Evolutionary conservation across 1,284 basidiomycete species (phyloP).

Genomic region (Sparassis latifolia): DNA sequence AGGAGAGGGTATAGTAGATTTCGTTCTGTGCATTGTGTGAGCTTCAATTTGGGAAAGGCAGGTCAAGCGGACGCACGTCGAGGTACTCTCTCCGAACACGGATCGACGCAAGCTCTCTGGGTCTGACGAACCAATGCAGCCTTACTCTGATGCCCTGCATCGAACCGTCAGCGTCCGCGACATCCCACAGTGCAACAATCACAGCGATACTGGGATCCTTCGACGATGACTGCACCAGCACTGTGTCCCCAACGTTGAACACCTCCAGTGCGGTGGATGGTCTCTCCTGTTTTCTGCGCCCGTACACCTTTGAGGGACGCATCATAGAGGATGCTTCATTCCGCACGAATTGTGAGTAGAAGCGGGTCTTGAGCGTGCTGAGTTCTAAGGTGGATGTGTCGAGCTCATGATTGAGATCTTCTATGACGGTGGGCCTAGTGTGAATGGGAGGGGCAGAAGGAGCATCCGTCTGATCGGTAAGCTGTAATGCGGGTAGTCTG

Average conservation of each 20-base stretch:
- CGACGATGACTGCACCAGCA: constrained; percentile 52
- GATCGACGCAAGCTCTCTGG: constrained; percentile 48
- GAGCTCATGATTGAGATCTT: constrained; percentile 19
- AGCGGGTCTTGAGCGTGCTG: constrained; percentile 15
- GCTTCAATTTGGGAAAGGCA: background rate
- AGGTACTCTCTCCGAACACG: constrained; percentile 50
- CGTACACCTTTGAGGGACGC: constrained; percentile 11
- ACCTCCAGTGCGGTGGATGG: constrained; percentile 13
- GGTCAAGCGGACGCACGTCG: constrained; percentile 35
- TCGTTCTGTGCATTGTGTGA: constrained; percentile 45
- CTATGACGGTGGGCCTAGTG: constrained; percentile 10
- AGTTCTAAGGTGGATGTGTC: constrained; percentile 5
- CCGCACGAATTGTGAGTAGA: constrained; percentile 15
- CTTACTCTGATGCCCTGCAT: constrained; percentile 40
- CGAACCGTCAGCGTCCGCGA: constrained; percentile 22
- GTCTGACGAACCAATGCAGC: constrained; percentile 68
- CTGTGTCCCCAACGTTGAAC: constrained; percentile 57
- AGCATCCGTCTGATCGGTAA: background rate
- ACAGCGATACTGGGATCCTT: constrained; percentile 55
- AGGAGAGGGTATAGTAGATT: constrained; percentile 56
- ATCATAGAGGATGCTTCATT: background rate
- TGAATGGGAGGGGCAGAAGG: constrained; percentile 7
- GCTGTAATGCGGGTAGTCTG: constrained; percentile 7
- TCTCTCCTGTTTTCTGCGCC: constrained; percentile 4
- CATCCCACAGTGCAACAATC: constrained; percentile 61